Evolutionary conservation across 2,329 filamentous ascomycete genomes (phyloP).

Genomic region (Fusarium praegraminearum): DNA sequence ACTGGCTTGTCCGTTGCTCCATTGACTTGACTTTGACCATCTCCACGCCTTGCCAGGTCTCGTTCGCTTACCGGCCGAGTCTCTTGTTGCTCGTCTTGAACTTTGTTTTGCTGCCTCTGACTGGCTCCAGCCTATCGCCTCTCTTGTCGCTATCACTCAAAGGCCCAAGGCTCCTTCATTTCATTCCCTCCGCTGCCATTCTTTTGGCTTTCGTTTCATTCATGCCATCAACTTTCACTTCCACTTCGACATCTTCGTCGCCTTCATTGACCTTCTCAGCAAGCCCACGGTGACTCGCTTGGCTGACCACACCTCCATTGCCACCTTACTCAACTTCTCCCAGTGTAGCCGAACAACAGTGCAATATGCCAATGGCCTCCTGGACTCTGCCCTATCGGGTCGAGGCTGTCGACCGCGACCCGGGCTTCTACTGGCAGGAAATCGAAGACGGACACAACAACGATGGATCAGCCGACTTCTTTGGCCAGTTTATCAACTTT

Average conservation of each 20-base stretch:
- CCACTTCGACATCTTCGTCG: conserved; percentile 35
- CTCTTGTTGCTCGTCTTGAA: conserved; percentile 42
- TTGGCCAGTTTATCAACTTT: conserved; percentile 55
- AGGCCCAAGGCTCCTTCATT: conserved; percentile 33
- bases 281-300: conserved; percentile 41
- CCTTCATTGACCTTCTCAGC: conserved; percentile 32
- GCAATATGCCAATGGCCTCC: conserved; percentile 50
- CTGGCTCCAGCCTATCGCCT: conserved; percentile 38
- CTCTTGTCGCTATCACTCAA: conserved; percentile 40
- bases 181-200: conserved; percentile 34
- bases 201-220: conserved; percentile 36
- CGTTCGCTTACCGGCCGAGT: conserved; percentile 42
- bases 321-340: conserved; percentile 18
- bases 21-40: conserved; percentile 44
- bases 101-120: conserved; percentile 45
- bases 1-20: conserved; percentile 39
- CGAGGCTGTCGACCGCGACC: conserved; percentile 52
- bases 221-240: conserved; percentile 41
- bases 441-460: conserved; percentile 48
- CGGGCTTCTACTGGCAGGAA: conserved; percentile 54
- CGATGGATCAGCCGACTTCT: conserved; percentile 52
- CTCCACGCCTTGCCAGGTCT: conserved; percentile 40
- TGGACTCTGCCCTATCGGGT: conserved; percentile 54
- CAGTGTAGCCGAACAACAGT: conserved; percentile 15
- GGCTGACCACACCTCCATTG: conserved; percentile 32